Evolutionary conservation across 768 basidiomycete species (phyloP), one percentile per base, ranked within the genome.

Genomic region (Cyclocybe cylindracea): DNA sequence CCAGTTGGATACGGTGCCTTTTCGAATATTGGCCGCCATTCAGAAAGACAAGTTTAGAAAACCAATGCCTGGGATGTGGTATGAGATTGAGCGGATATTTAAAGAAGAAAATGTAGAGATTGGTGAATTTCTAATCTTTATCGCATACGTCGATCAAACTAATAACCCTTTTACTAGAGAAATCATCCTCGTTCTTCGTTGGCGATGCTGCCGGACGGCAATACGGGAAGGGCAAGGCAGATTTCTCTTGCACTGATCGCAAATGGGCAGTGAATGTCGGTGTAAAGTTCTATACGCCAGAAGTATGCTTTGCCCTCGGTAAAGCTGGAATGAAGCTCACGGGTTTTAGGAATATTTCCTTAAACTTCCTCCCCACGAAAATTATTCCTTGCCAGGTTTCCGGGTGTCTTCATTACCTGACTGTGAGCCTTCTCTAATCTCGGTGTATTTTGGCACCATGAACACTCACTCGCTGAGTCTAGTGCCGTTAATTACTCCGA

Each of bases 191-290:
- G 0, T 89, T 90, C 60, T 95, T 88, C 58, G 86, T 96, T 1
- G 94, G 94, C 2, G 94, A 97, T 60, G 93, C 92, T 1, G 94
- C 93, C 9, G 94, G 94, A 9, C 82, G 94, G 40, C 64, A 71
- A 43, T 77, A 75, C 53, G 45, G 69, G 13, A 66, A 65, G 34
- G 60, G 59, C 35, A 70, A 76, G 40, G 67, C 70, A 24, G 94
- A 97, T 70, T 91, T 89, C 64, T 80, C 87, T 6, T 84, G 85
- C 53, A 89, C 87, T 0, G 94, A 97, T 67, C 78, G 87, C 39
- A 92, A 95, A 69, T 91, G 86, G 77, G 92, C 94, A 0, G 65
- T 85, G 2, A 96, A 95, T 57, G 63, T 87, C 7, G 87, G 76
- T 0, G 64, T 97, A 2, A 72, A 71, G 8, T 97, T 96, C 64